A percentile compares a stretch with the other conserved stretches of the same genome.
phyloP scores from a whole-genome alignment of 495 filamentous ascomycete species.

The Physcia stellaris region DNA sequence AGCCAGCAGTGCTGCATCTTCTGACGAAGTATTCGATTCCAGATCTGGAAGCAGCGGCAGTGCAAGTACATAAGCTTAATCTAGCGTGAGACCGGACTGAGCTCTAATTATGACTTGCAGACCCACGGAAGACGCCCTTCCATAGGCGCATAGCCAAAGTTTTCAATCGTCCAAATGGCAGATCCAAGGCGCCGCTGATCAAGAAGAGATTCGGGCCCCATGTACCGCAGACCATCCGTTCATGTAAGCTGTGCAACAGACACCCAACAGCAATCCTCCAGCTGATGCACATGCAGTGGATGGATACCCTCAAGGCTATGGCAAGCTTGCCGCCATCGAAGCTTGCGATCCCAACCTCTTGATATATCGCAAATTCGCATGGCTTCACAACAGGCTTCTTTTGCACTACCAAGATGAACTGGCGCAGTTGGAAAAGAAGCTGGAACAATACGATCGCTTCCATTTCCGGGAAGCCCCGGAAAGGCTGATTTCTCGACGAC shows the following conservation, averaged over 20 bases:
- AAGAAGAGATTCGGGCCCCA: no score
- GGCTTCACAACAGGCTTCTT: constrained; percentile 23
- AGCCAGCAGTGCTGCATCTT: no score
- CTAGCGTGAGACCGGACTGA: no score
- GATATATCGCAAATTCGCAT: constrained; percentile 24
- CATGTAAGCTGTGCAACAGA: not conserved
- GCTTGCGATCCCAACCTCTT: constrained; percentile 22
- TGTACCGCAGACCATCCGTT: constrained; percentile 5
- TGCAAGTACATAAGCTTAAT: no score
- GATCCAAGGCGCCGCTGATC: no score
- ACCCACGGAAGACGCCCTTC: no score
- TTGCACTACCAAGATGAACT: constrained; percentile 25
- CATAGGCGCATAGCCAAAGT: no score
- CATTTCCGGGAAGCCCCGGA: constrained; percentile 1
- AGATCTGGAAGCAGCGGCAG: no score
- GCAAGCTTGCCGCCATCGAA: constrained; percentile 22
- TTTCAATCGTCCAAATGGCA: no score
- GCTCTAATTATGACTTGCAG: no score
- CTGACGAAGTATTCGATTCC: no score
- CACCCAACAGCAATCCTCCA: not conserved
- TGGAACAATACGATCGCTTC: constrained; percentile 16
- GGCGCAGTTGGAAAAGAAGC: constrained; percentile 18
- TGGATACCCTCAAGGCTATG: constrained; percentile 22
- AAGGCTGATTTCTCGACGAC: constrained; percentile 6
- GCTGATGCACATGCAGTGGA: constrained; percentile 19